Evolutionary conservation across 2,329 filamentous ascomycete species (phyloP), one percentile per base, ranked within the genome.

Genomic region (Cladophialophora exuberans): DNA sequence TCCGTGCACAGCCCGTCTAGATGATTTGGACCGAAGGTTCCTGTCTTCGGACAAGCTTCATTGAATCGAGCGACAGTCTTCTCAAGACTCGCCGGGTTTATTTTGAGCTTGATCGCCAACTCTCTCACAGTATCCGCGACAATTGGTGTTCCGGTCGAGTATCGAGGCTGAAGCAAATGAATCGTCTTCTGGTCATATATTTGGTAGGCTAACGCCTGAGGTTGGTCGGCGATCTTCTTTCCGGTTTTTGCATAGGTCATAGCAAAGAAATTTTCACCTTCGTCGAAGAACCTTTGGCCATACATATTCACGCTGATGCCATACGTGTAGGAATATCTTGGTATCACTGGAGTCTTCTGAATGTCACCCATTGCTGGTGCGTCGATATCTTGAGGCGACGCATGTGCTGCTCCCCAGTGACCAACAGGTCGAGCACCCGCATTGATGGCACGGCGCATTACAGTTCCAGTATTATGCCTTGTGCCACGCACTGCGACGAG

Each of bases 231-330:
- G 42, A 88, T 86, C 17, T 79, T 81, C 15, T 77, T 72, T 0
- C 85, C 84, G 61, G 86, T 85, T 62, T 80, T 80, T 17, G 85
- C 85, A 61, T 87, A 87, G 0, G 84, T 87, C 63, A 81, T 86
- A 64, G 87, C 87, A 2, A 84, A 73, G 60, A 86, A 66, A 60
- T 87, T 84, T 4, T 81, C 62, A 0, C 84, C 85, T 64, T 88
- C 85, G 60, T 88, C 84, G 0, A 87, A 82, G 62, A 87, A 88
- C 1, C 85, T 73, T 35, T 77, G 65, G 0, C 85, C 85, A 1
- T 78, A 62, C 0, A 67, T 67, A 61, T 88, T 88, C 9, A 88
- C 52, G 79, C 85, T 87, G 7, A 88, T 62, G 0, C 84, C 85
- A 0, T 87, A 72, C 0, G 85, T 84, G 60, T 87, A 88, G 1